phyloP scores from a whole-genome alignment of 1,139 yeast species.

The Taphrina wiesneri region DNA sequence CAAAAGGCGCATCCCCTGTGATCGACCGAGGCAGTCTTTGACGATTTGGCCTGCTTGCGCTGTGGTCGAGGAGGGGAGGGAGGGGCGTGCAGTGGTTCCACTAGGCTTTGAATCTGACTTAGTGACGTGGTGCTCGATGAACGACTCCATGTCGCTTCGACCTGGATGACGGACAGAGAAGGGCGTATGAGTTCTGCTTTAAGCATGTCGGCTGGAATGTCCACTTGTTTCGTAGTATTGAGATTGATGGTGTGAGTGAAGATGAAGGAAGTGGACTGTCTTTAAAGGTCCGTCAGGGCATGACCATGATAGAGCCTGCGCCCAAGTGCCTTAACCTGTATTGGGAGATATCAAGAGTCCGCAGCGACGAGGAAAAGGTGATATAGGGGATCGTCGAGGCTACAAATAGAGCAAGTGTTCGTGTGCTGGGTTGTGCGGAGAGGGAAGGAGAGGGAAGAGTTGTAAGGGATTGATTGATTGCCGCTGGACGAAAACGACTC shows the following conservation, averaged over 20 bases:
- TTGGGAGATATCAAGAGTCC: too few species aligned
- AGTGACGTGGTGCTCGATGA: not conserved
- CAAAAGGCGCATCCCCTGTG: not conserved
- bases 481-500: not conserved
- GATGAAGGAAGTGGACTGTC: not conserved
- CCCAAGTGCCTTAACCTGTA: too few species aligned
- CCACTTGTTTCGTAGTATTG: not conserved
- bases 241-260: not conserved
- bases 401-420: too few species aligned
- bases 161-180: slow-evolving; percentile 3
- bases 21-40: not conserved
- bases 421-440: too few species aligned
- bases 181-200: not conserved
- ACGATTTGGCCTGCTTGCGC: not conserved
- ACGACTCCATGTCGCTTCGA: slow-evolving; percentile 1
- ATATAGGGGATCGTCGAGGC: too few species aligned
- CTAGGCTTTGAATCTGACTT: not conserved
- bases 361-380: too few species aligned
- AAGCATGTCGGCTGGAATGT: not conserved
- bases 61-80: not conserved
- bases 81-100: not conserved
- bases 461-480: not conserved
- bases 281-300: not conserved
- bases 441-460: not conserved
- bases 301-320: too few species aligned